These are phyloP conservation scores for Talaromyces proteolyticus DNA, from an alignment of 495 filamentous ascomycete species.

Conservation along the genomic window DNA sequence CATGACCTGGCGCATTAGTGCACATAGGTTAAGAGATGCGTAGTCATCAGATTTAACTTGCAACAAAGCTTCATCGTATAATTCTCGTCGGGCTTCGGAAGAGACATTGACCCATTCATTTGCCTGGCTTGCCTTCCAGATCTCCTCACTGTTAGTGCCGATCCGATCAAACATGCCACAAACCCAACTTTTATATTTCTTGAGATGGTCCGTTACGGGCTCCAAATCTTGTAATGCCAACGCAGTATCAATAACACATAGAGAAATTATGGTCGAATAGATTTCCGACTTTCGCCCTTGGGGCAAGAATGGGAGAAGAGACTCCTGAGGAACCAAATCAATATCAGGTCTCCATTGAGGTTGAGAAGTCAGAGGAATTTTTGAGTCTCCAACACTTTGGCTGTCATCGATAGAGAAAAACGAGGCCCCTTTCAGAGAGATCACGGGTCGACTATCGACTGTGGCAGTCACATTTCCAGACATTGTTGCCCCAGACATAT, in stretches of 20 bases:
- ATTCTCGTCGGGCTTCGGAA: background rate
- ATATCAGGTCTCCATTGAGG: background rate
- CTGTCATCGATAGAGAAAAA: background rate
- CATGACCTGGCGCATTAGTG: background rate
- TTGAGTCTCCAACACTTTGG: background rate
- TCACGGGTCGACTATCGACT: background rate
- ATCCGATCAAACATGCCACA: background rate
- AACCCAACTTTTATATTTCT: background rate
- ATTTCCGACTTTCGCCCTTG: background rate
- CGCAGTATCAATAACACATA: background rate
- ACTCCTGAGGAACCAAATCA: background rate
- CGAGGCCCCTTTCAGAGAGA: background rate
- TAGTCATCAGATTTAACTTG: background rate
- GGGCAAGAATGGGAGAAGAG: background rate
- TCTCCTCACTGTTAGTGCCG: background rate
- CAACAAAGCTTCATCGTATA: background rate
- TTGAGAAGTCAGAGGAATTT: background rate
- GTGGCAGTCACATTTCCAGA: background rate
- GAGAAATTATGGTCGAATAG: background rate
- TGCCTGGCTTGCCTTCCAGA: background rate
- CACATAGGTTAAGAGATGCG: background rate
- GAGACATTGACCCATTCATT: background rate
- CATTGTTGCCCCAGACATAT: background rate
- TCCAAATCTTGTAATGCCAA: background rate
- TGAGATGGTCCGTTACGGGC: background rate